phyloP scores from a whole-genome alignment of 78 protist genomes.

The Polysphondylium violaceum region DNA sequence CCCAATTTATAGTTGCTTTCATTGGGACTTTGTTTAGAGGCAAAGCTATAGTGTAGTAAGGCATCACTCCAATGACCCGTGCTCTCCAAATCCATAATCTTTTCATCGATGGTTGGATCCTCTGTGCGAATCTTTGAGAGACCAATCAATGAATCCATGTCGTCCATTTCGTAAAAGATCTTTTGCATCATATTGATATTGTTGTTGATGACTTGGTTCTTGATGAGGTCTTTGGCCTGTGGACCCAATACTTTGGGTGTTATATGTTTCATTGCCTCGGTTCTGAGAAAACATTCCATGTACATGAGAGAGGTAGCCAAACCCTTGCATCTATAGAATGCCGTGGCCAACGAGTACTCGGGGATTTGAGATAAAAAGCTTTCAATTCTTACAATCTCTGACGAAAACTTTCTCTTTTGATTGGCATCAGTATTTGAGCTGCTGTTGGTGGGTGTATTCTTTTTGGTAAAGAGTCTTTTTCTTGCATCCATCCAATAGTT shows the following conservation, averaged over 20 bases:
- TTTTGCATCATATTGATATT: constrained; percentile 20
- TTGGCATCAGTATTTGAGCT: not conserved
- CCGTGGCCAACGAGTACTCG: constrained; percentile 46
- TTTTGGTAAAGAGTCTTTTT: not conserved
- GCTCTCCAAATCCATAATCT: constrained; percentile 43
- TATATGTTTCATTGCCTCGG: not conserved
- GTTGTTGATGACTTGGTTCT: not conserved
- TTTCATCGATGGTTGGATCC: constrained; percentile 10
- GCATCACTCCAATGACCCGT: constrained; percentile 66
- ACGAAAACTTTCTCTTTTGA: not conserved
- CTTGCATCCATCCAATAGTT: constrained; percentile 25
- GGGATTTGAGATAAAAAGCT: constrained; percentile 48
- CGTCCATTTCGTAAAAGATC: constrained; percentile 62
- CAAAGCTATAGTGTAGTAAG: constrained; percentile 40
- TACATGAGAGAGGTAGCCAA: constrained; percentile 45
- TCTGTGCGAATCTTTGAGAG: not conserved
- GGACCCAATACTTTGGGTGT: not conserved
- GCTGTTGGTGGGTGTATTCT: not conserved
- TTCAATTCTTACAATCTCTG: not conserved
- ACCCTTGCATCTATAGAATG: constrained; percentile 59
- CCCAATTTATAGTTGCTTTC: constrained; percentile 20
- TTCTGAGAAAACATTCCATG: constrained; percentile 53
- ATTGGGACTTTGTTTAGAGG: constrained; percentile 3
- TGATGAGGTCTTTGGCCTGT: not conserved
- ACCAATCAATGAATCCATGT: constrained; percentile 53